Percentiles rank a stretch among this genome's conserved stretches.
Conservation (phyloP, 2,329 filamentous ascomycete species). For the Fusarium metavorans region DNA sequence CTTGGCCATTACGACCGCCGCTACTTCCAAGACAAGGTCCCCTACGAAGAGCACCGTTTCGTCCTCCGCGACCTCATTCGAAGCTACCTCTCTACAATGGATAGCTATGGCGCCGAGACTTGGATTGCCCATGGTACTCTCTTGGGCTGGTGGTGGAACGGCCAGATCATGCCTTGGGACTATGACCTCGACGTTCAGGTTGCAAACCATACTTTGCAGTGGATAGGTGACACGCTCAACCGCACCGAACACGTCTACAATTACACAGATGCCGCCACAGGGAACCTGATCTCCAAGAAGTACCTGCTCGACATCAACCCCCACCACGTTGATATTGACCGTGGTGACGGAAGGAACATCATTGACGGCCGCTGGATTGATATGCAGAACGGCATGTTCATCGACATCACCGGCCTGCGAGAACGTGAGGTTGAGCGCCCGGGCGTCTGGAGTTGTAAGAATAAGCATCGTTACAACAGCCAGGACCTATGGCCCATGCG, state of each 20-base stretch:
- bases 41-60: conserved; percentile 74
- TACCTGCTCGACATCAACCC: conserved; percentile 86
- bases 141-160: conserved; percentile 92
- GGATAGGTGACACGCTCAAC: conserved; percentile 76
- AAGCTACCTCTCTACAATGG: conserved; percentile 78
- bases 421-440: conserved; percentile 72
- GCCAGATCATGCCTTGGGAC: conserved; percentile 83
- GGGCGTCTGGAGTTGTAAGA: conserved; percentile 83
- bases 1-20: conserved; percentile 81
- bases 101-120: conserved; percentile 76
- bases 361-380: conserved; percentile 91
- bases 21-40: conserved; percentile 73
- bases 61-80: conserved; percentile 77
- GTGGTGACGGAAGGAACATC: conserved; percentile 78
- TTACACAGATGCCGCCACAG: conserved; percentile 56
- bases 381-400: conserved; percentile 78
- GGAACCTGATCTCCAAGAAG: conserved; percentile 54
- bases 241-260: conserved; percentile 72
- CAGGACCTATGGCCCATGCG: conserved; percentile 83
- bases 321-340: conserved; percentile 69
- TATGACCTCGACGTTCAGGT: conserved; percentile 88
- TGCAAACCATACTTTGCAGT: conserved; percentile 72
- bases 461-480: conserved; percentile 77
- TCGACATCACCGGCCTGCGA: conserved; percentile 83
- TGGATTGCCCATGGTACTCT: conserved; percentile 90